Base-by-base conservation (phyloP, 371 early-diverging fungal genomes). In the Chytridium lagenaria region DNA sequence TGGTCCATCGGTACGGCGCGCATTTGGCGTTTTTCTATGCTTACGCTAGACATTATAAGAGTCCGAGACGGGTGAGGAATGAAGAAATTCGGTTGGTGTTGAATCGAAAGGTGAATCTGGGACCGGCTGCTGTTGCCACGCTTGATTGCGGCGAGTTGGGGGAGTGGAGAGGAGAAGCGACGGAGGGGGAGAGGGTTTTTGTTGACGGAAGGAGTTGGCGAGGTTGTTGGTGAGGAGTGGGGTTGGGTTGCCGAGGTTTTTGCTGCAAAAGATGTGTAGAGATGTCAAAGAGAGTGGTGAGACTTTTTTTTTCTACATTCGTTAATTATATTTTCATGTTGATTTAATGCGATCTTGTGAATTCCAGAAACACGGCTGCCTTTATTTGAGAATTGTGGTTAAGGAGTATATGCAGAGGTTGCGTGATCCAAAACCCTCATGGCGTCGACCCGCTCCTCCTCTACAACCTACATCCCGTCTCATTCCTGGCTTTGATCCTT, bases 1-100 rank as follows among this genome's bases (percentile, higher is more conserved):
- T 55, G 55, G 10, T 55, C 26, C 55, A 55, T 28, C 55, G 26
- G 55, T 55, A 55, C 55, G 55, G 55, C 10, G 55, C 23, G 16
- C 55, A 55, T 28, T 26, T 55, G 55, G 19, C 55, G 16, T 26
- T 55, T 10, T 55, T 15, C 30, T 55, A 55, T 28, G 55, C 55
- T 7, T 55, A 55, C 26, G 55, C 30, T 5, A 7, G 30, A 26
- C 55, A 55, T 28, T 55, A 55, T 26, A 55, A 55, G 55, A 23
- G 23, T 55, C 55, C 55, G 10, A 26, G 16, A 7, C 10, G 55
- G 23, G 26, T 55, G 16, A 7, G 30, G 55, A 28, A 10, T 5
- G 55, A 55, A 28, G 30, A 16, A 16, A 26, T 7, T 7, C 7
- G 19, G 10, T 7, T 26, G 23, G 55, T 26, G 5, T 16, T 55